These are phyloP conservation scores for Coemansia sp. DNA, from an alignment of 192 early-diverging fungal genomes.

Conservation along the genomic window DNA sequence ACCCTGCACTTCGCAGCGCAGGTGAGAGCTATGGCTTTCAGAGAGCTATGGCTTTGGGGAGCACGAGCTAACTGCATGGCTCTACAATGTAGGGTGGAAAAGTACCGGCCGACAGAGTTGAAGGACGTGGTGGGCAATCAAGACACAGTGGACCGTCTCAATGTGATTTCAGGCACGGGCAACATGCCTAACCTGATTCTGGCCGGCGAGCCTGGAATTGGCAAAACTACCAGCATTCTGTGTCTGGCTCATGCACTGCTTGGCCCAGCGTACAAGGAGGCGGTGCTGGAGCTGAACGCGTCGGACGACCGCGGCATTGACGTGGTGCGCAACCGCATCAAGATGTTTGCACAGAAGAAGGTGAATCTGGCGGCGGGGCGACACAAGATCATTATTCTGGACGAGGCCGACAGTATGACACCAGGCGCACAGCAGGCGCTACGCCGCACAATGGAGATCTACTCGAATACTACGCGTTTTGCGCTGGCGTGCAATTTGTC, in stretches of 20 bases:
- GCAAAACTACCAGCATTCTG: constrained; percentile 95
- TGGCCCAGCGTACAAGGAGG: constrained; percentile 84
- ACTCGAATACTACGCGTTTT: constrained; percentile 93
- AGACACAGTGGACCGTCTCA: constrained; percentile 82
- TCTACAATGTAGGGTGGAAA: constrained; percentile 67
- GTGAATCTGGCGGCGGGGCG: constrained; percentile 87
- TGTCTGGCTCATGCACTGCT: constrained; percentile 90
- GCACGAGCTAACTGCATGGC: background rate
- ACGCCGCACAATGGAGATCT: constrained; percentile 97
- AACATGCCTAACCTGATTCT: constrained; percentile 98
- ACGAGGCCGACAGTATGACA: constrained; percentile 99
- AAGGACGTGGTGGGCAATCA: constrained; percentile 94
- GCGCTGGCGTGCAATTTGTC: constrained; percentile 96
- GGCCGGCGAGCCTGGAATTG: constrained; percentile 88
- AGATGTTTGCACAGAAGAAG: constrained; percentile 98
- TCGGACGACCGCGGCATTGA: constrained; percentile 96
- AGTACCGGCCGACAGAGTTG: constrained; percentile 83
- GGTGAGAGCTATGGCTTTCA: no score
- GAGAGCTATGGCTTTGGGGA: no score
- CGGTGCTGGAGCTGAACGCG: constrained; percentile 96
- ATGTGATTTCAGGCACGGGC: constrained; percentile 83
- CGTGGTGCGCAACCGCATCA: constrained; percentile 94
- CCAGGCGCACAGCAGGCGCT: constrained; percentile 95
- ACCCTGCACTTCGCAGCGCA: no score
- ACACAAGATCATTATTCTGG: constrained; percentile 90